Conservation (phyloP, 176 grass and related monocot genomes). For the Thalia dealbata region DNA sequence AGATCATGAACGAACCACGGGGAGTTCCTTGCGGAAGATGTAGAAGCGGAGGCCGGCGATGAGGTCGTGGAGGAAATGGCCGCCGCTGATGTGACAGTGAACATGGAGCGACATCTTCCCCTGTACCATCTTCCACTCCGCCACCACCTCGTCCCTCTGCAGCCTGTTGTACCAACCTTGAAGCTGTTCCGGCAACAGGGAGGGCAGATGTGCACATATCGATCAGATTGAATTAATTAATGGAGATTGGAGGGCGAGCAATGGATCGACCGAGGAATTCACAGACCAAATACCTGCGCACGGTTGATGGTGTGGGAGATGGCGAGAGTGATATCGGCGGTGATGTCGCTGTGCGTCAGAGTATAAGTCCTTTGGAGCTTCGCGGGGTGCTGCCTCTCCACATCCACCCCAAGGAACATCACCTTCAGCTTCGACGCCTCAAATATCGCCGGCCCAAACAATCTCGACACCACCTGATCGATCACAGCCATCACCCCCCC, state of each 20-base stretch:
- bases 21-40: conserved; percentile 94
- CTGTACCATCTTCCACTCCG: conserved; percentile 81
- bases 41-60: conserved; percentile 83
- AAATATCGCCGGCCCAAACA: conserved; percentile 89
- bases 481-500: background rate
- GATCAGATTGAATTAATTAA: too few relatives aligned
- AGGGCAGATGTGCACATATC: too few relatives aligned
- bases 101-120: conserved; percentile 88
- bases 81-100: conserved; percentile 98
- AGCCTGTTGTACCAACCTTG: conserved; percentile 92
- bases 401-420: conserved; percentile 69
- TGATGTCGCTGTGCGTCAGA: conserved; percentile 97
- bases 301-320: conserved; percentile 74
- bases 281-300: conserved; percentile 29
- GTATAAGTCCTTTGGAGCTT: conserved; percentile 80
- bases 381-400: conserved; percentile 45
- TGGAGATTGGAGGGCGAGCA: too few relatives aligned
- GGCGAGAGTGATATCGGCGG: conserved; percentile 70
- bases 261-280: background rate
- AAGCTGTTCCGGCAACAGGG: conserved; percentile 26
- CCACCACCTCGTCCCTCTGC: conserved; percentile 98
- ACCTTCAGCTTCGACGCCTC: conserved; percentile 97
- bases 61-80: conserved; percentile 74
- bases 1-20: conserved; percentile 40
- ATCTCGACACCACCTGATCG: conserved; percentile 54